These are phyloP conservation scores for Talaromyces sp. DNA, from an alignment of 2,329 filamentous ascomycete genomes.

Conservation along the genomic window DNA sequence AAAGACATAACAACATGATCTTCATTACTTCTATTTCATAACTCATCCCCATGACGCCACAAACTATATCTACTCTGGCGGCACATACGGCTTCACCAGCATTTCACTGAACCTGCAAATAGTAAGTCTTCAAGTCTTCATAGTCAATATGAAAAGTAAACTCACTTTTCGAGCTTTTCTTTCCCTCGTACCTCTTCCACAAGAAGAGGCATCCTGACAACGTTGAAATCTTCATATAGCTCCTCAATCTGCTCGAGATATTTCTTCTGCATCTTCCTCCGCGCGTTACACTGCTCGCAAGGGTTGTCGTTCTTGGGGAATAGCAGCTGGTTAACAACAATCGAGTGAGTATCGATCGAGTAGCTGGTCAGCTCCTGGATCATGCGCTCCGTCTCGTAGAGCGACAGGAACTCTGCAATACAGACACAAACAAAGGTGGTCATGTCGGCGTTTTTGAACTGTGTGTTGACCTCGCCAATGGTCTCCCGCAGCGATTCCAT, in stretches of 20 bases:
- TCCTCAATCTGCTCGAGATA: slow-evolving; percentile 98
- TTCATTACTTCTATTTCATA: slow-evolving; percentile 12
- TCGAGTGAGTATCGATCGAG: slow-evolving; percentile 91
- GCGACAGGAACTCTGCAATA: slow-evolving; percentile 91
- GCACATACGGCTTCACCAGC: slow-evolving; percentile 45
- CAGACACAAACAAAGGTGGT: slow-evolving; percentile 98
- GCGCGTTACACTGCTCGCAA: slow-evolving; percentile 92
- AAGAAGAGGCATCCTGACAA: slow-evolving; percentile 94
- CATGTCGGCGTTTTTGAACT: slow-evolving; percentile 94
- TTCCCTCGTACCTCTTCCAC: slow-evolving; percentile 95
- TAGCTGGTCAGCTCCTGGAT: slow-evolving; percentile 95
- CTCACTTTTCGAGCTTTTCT: slow-evolving; percentile 79
- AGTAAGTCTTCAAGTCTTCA: slow-evolving; percentile 10
- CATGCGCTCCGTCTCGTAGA: slow-evolving; percentile 99
- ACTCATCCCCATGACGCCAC: slow-evolving; percentile 1
- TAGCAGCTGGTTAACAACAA: slow-evolving; percentile 95
- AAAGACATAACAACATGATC: not conserved
- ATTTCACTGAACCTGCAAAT: slow-evolving; percentile 43
- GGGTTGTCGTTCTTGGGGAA: slow-evolving; percentile 80
- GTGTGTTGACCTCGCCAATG: slow-evolving; percentile 90
- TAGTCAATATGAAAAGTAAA: slow-evolving; percentile 10
- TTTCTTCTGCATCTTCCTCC: slow-evolving; percentile 98
- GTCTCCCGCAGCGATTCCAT: slow-evolving; percentile 90
- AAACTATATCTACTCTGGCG: slow-evolving; percentile 24
- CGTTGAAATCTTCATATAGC: slow-evolving; percentile 97